These are phyloP conservation scores for Sisymbrium altissimum DNA, from an alignment of 345 rosid genomes.

Conservation along the genomic window DNA sequence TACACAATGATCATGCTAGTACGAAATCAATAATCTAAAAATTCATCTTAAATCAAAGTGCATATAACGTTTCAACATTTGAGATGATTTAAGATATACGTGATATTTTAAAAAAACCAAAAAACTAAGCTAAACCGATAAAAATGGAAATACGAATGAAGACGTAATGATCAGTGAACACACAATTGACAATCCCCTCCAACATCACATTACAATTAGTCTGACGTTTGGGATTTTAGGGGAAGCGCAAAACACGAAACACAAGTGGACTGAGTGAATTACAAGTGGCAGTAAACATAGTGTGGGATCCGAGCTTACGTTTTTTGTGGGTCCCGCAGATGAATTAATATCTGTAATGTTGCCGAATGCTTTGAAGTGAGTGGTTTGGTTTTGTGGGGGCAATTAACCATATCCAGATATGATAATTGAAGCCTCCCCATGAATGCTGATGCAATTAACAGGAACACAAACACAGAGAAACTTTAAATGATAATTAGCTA, in stretches of 20 bases:
- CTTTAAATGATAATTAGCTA: not conserved
- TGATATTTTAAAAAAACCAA: not conserved
- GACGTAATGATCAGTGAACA: conserved; percentile 19
- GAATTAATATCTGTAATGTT: conserved; percentile 24
- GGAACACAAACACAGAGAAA: not conserved
- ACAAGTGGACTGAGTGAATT: conserved; percentile 28
- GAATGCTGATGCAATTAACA: not conserved
- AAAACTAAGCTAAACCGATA: not conserved
- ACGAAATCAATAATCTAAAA: not conserved
- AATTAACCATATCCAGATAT: conserved; percentile 13
- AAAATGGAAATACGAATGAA: not conserved
- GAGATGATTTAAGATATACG: not conserved
- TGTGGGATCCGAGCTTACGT: conserved; percentile 23
- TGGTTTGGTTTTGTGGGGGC: conserved; percentile 17
- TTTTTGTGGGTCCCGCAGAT: not conserved
- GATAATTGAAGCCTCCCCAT: not conserved
- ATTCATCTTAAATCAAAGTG: not conserved
- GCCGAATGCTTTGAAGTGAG: conserved; percentile 14
- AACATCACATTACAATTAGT: not conserved
- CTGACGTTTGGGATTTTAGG: not conserved
- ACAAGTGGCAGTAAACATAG: conserved; percentile 24
- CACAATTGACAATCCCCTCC: not conserved
- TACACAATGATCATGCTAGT: not conserved
- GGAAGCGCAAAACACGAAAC: not conserved
- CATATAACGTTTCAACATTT: not conserved